Evolutionary conservation across 495 filamentous ascomycete genomes (phyloP).

Genomic region (Durotheca rogersii): DNA sequence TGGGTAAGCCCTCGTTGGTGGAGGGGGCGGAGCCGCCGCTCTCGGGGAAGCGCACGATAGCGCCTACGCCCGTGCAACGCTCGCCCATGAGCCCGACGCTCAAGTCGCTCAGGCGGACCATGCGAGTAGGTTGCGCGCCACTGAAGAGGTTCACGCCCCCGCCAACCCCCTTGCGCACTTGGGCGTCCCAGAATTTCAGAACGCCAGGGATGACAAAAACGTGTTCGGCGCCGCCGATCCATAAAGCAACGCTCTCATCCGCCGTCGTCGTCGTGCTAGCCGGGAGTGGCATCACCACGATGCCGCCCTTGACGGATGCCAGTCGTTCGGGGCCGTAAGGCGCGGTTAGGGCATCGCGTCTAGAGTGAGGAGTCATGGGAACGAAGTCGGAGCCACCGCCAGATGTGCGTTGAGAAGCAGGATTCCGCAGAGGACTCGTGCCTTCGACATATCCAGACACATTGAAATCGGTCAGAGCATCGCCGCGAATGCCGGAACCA

Average conservation of each 20-base stretch:
- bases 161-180: conserved; percentile 58
- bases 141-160: conserved; percentile 61
- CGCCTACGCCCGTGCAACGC: conserved; percentile 58
- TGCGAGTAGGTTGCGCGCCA: conserved; percentile 47
- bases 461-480: conserved; percentile 65
- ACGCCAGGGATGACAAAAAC: conserved; percentile 64
- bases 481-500: conserved; percentile 59
- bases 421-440: conserved; percentile 45
- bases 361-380: conserved; percentile 82
- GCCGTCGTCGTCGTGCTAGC: conserved; percentile 50
- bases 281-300: conserved; percentile 54
- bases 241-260: conserved; percentile 68
- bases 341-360: conserved; percentile 52
- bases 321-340: conserved; percentile 40
- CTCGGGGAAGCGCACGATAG: conserved; percentile 48
- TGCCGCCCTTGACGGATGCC: conserved; percentile 56
- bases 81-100: conserved; percentile 64
- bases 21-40: conserved; percentile 33
- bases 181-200: conserved; percentile 63
- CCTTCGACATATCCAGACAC: conserved; percentile 66
- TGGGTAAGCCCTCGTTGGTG: conserved; percentile 45
- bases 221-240: conserved; percentile 61
- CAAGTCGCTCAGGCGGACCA: conserved; percentile 50
- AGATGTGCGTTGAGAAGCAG: conserved; percentile 37
- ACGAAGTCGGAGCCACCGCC: conserved; percentile 54